Conservation (phyloP, 2,329 filamentous ascomycete genomes). For the Colletotrichum coccodes region DNA sequence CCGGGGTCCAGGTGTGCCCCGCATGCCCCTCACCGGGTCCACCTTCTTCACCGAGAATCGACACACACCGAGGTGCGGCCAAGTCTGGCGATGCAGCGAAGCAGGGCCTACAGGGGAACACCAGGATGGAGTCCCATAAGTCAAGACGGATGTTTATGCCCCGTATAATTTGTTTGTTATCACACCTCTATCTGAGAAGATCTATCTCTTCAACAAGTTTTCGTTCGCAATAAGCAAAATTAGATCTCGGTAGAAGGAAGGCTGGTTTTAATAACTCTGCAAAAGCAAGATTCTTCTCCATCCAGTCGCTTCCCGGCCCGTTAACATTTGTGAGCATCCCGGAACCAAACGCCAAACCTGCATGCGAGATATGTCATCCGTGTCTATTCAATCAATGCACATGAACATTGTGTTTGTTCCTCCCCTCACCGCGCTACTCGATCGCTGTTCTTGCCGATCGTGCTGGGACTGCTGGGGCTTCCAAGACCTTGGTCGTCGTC, state of each 20-base stretch:
- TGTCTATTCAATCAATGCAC: conserved; percentile 19
- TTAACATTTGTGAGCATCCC: conserved; percentile 13
- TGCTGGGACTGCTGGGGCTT: conserved; percentile 48
- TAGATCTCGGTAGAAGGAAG: background rate
- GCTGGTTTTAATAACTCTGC: background rate
- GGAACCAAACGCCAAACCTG: conserved; percentile 25
- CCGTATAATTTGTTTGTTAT: background rate
- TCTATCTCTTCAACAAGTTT: background rate
- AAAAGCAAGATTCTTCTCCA: conserved; percentile 16
- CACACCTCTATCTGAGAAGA: background rate
- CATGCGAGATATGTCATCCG: conserved; percentile 24
- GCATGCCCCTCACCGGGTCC: background rate
- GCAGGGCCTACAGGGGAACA: background rate
- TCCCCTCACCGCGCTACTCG: conserved; percentile 37
- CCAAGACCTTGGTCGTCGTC: conserved; percentile 60
- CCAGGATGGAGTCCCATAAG: no score
- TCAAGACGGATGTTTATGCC: background rate
- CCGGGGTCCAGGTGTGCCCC: conserved; percentile 12
- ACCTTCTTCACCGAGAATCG: background rate
- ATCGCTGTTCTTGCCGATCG: conserved; percentile 57
- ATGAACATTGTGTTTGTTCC: background rate
- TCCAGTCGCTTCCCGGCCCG: conserved; percentile 20
- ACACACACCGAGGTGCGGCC: background rate
- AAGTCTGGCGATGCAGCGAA: background rate
- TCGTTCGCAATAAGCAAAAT: background rate